Percentiles rank a stretch among this genome's conserved stretches.
These are phyloP conservation scores for Wickerhamiella nectarea DNA, from an alignment of 805 yeast species.

Conservation along the genomic window DNA sequence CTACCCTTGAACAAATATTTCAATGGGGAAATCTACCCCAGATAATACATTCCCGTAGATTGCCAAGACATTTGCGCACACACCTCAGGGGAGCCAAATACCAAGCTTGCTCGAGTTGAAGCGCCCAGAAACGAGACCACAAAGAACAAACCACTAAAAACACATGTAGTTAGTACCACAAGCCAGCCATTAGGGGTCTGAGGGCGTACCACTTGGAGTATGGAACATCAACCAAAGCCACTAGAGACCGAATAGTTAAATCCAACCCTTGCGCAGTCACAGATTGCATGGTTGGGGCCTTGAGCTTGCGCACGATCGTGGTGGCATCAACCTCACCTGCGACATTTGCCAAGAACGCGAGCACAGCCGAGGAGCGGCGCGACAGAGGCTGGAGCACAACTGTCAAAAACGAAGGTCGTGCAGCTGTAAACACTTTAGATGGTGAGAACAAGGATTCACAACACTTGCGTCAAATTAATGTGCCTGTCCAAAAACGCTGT, in stretches of 20 bases:
- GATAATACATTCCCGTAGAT: neutral
- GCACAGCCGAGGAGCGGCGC: neutral
- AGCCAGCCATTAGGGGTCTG: constrained; percentile 34
- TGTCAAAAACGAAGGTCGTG: no score
- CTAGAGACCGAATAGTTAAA: constrained; percentile 40
- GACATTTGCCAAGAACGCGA: neutral
- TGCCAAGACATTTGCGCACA: neutral
- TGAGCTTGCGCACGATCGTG: constrained; percentile 14
- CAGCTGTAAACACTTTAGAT: no score
- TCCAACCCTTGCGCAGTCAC: constrained; percentile 63
- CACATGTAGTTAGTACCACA: constrained; percentile 46
- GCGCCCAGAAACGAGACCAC: constrained; percentile 62
- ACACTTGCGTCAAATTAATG: constrained; percentile 50
- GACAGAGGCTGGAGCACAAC: neutral
- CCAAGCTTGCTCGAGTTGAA: constrained; percentile 61
- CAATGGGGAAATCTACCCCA: neutral
- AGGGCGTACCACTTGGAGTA: constrained; percentile 29
- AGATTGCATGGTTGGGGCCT: constrained; percentile 66
- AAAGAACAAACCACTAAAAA: constrained; percentile 66
- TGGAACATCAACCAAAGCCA: constrained; percentile 13
- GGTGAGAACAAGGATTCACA: constrained; percentile 49
- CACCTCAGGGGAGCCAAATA: neutral
- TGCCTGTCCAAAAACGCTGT: constrained; percentile 51
- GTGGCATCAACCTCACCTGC: neutral
- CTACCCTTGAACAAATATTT: no score